A percentile compares a stretch with the other conserved stretches of the same genome.
These are phyloP conservation scores for Pythium sp. DNA, from an alignment of 352 stramenopile genomes.

Conservation along the genomic window DNA sequence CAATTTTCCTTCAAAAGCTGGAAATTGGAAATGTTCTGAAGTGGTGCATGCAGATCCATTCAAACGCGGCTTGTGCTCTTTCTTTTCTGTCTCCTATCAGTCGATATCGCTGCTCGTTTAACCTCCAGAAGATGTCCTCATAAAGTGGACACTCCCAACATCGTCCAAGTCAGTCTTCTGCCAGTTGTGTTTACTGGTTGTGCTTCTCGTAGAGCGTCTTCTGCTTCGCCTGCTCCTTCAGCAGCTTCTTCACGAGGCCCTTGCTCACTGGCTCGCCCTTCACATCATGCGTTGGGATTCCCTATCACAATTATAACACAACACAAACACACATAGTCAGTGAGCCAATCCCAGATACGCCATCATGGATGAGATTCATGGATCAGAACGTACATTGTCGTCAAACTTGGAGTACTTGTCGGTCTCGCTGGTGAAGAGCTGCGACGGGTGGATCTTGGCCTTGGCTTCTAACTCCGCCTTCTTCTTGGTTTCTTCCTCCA, in stretches of 20 bases:
- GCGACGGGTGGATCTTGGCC: constrained; percentile 87
- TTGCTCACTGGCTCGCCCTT: constrained; percentile 94
- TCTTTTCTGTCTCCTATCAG: not conserved
- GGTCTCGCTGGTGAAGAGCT: constrained; percentile 91
- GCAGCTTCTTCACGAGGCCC: constrained; percentile 95
- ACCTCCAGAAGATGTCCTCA: not conserved
- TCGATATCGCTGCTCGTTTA: not conserved
- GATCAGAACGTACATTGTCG: constrained; percentile 50
- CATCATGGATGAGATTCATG: not conserved
- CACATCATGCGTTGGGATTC: constrained; percentile 93
- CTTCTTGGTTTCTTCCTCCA: constrained; percentile 75
- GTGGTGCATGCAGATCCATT: not conserved
- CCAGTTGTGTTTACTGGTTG: constrained; percentile 21
- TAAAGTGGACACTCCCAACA: not conserved
- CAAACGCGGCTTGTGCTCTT: not conserved
- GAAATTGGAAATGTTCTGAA: too few species aligned
- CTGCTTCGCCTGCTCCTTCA: constrained; percentile 97
- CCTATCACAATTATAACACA: constrained; percentile 31
- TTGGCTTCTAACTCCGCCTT: constrained; percentile 82
- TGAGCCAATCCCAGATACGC: not conserved
- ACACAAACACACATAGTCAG: not conserved
- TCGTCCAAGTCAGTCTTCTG: not conserved
- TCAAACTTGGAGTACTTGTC: constrained; percentile 92
- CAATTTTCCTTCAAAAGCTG: too few species aligned
- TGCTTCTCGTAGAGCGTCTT: constrained; percentile 88